Base-by-base conservation (phyloP, 2,329 filamentous ascomycete genomes). In the Ophiocordyceps camponoti-rufipedis region DNA sequence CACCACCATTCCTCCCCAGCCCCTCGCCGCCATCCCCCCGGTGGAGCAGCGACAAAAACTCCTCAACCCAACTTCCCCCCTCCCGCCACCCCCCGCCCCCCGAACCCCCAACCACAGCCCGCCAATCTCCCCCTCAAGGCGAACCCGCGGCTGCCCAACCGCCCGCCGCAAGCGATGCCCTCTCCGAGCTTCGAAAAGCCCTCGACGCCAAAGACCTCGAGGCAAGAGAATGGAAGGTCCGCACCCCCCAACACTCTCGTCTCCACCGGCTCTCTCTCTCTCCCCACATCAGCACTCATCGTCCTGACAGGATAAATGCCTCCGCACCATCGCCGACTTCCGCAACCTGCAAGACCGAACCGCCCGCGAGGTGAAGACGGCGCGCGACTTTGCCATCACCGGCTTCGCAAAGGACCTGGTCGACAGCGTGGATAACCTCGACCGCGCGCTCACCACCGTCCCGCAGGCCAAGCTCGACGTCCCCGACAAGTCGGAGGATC, bases 301-400 rank as follows among this genome's bases (percentile, higher is more conserved):
- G 7, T 14, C 23, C 42, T 16, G n/a, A 46, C 48, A 96, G 91
- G 91, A 96, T 68, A 91, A 87, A 70, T 93, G 87, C 66, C 76
- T 95, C 51, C 89, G 91, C 61, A 83, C 84, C 46, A 80, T 96
- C 52, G 91, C 91, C 66, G 91, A 98, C 58, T 96, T 93, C 76
- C 86, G 86, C 62, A 98, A 96, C 69, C 83, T 98, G 44, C 89
- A 96, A 70, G 86, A 95, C 59, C 85, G 91, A 59, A 94, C 86
- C 41, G 76, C 81, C 62, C 86, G 91, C 59, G 91, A 98, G 54
- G 81, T 93, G 62, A 85, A 91, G 65, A 67, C 75, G 18, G 85
- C 89, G 18, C 81, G 82, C 55, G 85, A 94, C 66, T 98, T 94
- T 56, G 91, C 89, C 57, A 91, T 98, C 58, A 86, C 94, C 62